phyloP scores from a whole-genome alignment of 2,329 filamentous ascomycete species.

The Colletotrichum sp. region DNA sequence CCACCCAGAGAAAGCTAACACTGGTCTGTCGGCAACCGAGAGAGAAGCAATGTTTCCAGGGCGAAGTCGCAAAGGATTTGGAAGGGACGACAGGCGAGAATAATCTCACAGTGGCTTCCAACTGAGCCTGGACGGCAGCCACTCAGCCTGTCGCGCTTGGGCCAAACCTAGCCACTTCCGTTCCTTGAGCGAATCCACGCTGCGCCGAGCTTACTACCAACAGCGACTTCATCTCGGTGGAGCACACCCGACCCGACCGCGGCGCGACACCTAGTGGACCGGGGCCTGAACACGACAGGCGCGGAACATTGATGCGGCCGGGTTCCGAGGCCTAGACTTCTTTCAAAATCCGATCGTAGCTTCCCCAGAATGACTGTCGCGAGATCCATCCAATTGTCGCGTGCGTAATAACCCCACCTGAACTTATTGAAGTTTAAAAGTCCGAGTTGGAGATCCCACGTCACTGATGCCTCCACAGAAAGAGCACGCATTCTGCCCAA shows the following conservation, averaged over 20 bases:
- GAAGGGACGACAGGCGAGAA: slow-evolving; percentile 5
- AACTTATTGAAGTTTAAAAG: background rate
- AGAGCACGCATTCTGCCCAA: background rate
- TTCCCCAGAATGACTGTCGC: slow-evolving; percentile 9
- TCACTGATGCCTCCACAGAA: slow-evolving; percentile 3
- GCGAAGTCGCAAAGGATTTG: slow-evolving; percentile 8
- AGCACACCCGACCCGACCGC: background rate
- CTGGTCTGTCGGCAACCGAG: background rate
- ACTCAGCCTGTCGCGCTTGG: slow-evolving; percentile 11
- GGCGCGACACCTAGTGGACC: background rate
- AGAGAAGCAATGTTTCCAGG: background rate
- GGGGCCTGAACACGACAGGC: background rate
- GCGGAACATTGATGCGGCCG: slow-evolving; percentile 4
- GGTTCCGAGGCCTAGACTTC: slow-evolving; percentile 2
- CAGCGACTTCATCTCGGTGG: background rate
- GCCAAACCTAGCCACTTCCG: slow-evolving; percentile 12
- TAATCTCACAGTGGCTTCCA: slow-evolving; percentile 11
- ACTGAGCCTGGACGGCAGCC: background rate
- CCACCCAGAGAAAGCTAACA: background rate
- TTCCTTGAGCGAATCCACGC: background rate
- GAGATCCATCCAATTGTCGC: slow-evolving; percentile 15
- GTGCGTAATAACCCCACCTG: background rate
- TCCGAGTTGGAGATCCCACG: background rate
- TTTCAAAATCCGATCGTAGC: slow-evolving; percentile 1
- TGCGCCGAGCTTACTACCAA: background rate